Conservation (phyloP, 177 flowering plant species). For the Tripterygium wilfordii region DNA sequence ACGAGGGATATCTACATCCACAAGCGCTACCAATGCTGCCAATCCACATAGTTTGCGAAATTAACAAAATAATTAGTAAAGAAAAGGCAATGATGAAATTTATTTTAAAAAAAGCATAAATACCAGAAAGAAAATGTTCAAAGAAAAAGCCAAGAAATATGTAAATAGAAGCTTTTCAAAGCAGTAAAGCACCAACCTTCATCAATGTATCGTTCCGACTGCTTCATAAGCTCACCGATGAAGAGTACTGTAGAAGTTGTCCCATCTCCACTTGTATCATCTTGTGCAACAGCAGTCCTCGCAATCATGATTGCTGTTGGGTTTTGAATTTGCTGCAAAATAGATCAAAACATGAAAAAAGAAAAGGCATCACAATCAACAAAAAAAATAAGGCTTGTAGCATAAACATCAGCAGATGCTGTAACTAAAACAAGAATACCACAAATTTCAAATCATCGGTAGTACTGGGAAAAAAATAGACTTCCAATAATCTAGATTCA, state of each 20-base stretch:
- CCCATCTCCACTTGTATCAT: constrained; percentile 97
- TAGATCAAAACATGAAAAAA: background rate
- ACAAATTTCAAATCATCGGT: too few species aligned
- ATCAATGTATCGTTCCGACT: constrained; percentile 90
- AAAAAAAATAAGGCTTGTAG: background rate
- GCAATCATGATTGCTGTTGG: constrained; percentile 99
- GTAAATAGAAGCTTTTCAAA: too few species aligned
- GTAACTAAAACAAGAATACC: too few species aligned
- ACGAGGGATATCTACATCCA: too few species aligned
- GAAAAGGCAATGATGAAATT: too few species aligned
- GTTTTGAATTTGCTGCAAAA: constrained; percentile 93
- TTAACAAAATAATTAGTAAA: background rate
- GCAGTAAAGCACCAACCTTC: constrained; percentile 86
- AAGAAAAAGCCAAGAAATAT: background rate
- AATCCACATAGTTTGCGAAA: too few species aligned
- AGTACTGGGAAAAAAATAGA: too few species aligned
- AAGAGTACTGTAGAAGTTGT: constrained; percentile 95
- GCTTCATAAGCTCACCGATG: constrained; percentile 99
- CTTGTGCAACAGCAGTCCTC: constrained; percentile 98
- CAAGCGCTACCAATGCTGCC: too few species aligned
- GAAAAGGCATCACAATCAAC: background rate
- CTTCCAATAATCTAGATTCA: too few species aligned
- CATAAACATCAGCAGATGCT: too few species aligned
- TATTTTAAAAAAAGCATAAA: background rate
- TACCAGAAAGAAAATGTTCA: too few species aligned